These are phyloP conservation scores for Calonectria pteridis DNA, from an alignment of 2,329 filamentous ascomycete genomes.

Conservation along the genomic window DNA sequence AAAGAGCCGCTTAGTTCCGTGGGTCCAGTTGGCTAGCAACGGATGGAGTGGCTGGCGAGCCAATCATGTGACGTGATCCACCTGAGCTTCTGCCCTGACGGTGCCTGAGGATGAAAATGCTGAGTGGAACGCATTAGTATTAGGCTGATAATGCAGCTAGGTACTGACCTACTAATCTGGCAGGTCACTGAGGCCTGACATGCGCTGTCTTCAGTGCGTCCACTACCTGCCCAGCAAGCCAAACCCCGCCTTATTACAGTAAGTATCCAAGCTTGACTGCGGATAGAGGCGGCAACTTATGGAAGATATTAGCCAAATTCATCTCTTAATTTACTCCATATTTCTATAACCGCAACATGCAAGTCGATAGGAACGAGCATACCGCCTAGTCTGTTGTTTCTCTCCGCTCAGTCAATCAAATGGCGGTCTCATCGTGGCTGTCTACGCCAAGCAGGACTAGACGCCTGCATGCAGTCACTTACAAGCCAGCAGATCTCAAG, in stretches of 20 bases:
- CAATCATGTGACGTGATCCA: conserved; percentile 38
- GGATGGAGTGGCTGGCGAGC: conserved; percentile 22
- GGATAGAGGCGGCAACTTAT: background rate
- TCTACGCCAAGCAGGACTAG: background rate
- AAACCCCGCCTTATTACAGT: background rate
- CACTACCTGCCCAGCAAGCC: background rate
- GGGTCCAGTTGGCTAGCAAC: conserved; percentile 33
- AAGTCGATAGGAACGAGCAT: background rate
- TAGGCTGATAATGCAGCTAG: background rate
- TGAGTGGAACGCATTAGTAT: background rate
- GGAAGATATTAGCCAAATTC: background rate
- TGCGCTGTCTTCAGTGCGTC: background rate
- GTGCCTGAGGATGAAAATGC: conserved; percentile 23
- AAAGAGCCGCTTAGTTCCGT: conserved; percentile 39
- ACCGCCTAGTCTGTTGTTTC: background rate
- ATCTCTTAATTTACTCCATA: background rate
- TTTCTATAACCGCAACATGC: background rate
- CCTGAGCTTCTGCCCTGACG: conserved; percentile 20
- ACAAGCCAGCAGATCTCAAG: background rate
- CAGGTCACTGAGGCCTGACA: background rate
- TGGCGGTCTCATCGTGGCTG: background rate
- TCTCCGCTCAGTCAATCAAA: background rate
- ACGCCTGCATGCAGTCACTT: background rate
- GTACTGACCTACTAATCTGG: background rate
- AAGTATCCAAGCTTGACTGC: background rate